Evolutionary conservation across 2,329 filamentous ascomycete species (phyloP), one percentile per base, ranked within the genome.

Genomic region (Diaporthe ilicicola): DNA sequence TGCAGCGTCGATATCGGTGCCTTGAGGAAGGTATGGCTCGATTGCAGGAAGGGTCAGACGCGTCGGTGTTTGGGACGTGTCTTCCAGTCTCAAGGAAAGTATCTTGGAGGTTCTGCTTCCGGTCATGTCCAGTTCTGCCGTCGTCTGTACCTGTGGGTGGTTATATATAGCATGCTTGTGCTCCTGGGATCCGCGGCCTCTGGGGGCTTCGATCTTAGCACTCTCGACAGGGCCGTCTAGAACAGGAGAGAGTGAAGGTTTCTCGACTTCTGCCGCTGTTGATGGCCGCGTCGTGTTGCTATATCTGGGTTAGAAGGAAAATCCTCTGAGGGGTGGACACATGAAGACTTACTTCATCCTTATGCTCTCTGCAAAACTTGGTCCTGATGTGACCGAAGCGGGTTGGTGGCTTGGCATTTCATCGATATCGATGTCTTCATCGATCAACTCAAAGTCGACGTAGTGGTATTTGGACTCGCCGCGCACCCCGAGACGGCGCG

Each of bases 401-500:
- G 27, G 80, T 27, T 42, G 39, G 22, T 67, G 71, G n/a, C 65
- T 69, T 37, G 65, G 56, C 4, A 39, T 34, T 13, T 59, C 64
- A 17, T 64, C 59, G 17, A 64, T 19, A 10, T 73, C 68, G 27
- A 56, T 48, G 12, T 87, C 83, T 70, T 91, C 89, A 64, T 91
- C 89, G 51, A 84, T 82, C 64, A 92, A 81, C 15, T 84, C 84
- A 76, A 92, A 92, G 77, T 91, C 91, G 56, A 92, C 90, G 77
- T 99, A 99, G 81, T 99, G 96, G 80, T 99, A 99, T 80, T 99
- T 99, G 17, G 96, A 99, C 83, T 98, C 95, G 74, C 96, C 96
- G 67, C 96, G 91, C 56, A 98, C 95, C 73, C 96, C 96, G 15
- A 99, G 86, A 74, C 96, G 90, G 71, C 96, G 89, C 39, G 96